Evolutionary conservation across 2,329 filamentous ascomycete genomes (phyloP), one percentile per base, ranked within the genome.

Genomic region (Cercospora sp.): DNA sequence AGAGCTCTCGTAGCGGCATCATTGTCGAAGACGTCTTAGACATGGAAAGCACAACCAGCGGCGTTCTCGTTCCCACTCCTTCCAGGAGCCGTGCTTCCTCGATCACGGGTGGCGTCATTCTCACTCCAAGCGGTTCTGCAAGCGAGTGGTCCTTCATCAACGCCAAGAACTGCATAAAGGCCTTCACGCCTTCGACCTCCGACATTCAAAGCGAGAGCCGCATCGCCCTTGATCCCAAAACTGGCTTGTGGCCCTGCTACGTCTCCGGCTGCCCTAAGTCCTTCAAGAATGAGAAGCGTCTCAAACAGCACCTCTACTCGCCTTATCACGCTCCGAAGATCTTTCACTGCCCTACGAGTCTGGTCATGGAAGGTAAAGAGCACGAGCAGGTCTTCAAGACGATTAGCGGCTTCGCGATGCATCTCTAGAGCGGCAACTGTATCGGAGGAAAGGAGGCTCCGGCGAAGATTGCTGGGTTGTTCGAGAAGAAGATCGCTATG

Each of bases 351-450:
- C 70, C 70, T 5, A 68, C 65, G 9, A 33, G n/a, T 55, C 63
- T 23, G 13, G 18, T 18, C 23, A 31, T 33, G 9, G 31, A 16
- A n/a, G 31, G 16, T 26, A n/a, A 18, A n/a, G 23, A 59, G 51
- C 63, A 33, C 5, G 28, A 64, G 20, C 60, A 66, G 13, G 31
- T 55, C 3, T 72, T 73, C 70, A 73, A 71, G 62, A 68, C 66
- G 9, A 26, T 71, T 30, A 72, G 70, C 16, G 70, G 70, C 1
- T 66, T 73, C 9, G 66, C 62, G 4, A 66, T 69, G 68, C 71
- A 72, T 61, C 30, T 73, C 13, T 68, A 73, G 62, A 48, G 16
- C 16, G 67, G 66, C 5, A 57, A 68, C 42, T 71, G 71, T 45
- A 12, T 63, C 3, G 63, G 57, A 3, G 69, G 67, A 12, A 58